Conservation (phyloP, 2,329 filamentous ascomycete genomes). For the Phoma sp. region DNA sequence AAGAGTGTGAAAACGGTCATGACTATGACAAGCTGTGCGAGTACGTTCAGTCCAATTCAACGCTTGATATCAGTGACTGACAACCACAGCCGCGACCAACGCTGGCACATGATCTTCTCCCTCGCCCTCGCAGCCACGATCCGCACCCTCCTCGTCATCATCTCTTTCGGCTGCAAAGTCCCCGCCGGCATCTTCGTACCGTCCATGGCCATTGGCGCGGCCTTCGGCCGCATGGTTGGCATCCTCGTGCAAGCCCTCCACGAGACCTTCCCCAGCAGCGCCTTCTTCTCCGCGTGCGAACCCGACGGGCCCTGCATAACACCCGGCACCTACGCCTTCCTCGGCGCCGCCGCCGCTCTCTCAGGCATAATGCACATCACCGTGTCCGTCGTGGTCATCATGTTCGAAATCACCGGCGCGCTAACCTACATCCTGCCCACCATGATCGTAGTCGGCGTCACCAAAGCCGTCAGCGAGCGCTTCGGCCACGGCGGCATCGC, state of each 20-base stretch:
- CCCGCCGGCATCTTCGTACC: constrained; percentile 98
- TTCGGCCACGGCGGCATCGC: constrained; percentile 97
- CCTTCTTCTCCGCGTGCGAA: constrained; percentile 86
- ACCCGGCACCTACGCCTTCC: constrained; percentile 93
- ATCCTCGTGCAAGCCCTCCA: constrained; percentile 91
- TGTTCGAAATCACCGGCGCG: constrained; percentile 98
- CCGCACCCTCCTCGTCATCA: constrained; percentile 83
- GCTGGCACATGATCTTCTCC: constrained; percentile 79
- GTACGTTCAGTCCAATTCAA: constrained; percentile 45
- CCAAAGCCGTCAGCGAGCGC: constrained; percentile 87
- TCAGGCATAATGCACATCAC: constrained; percentile 99
- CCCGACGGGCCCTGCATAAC: constrained; percentile 96
- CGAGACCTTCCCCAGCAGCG: constrained; percentile 79
- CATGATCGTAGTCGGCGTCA: constrained; percentile 98
- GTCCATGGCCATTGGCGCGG: constrained; percentile 95
- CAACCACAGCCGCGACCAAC: constrained; percentile 61
- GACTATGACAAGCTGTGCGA: constrained; percentile 93
- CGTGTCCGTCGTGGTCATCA: constrained; percentile 95
- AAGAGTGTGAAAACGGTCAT: constrained; percentile 87
- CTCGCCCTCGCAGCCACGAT: constrained; percentile 80
- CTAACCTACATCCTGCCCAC: constrained; percentile 96
- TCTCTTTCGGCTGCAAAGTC: constrained; percentile 97
- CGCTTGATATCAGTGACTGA: not conserved
- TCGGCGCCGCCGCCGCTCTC: constrained; percentile 88
- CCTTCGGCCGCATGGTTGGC: constrained; percentile 91